Base-by-base conservation (phyloP, 352 stramenopile genomes). In the Thalassiosira hispida region DNA sequence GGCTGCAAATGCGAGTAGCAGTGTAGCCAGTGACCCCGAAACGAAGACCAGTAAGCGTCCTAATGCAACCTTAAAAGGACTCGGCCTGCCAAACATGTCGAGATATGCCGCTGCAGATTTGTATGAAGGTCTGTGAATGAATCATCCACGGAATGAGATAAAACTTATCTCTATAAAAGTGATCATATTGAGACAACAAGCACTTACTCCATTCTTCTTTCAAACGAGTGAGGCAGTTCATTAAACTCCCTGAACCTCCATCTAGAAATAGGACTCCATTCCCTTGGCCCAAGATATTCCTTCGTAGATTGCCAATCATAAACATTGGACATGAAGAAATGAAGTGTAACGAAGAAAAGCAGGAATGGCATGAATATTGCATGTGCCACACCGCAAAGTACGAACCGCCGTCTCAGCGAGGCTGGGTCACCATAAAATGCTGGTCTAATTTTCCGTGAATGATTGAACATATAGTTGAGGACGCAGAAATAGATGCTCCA, bases 191-290 rank as follows among this genome's bases (percentile, higher is more conserved):
- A 38, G 14, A 60, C n/a, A 18, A 7, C 55, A 18, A 29, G 23
- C 3, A 73, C 64, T 64, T 29, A 67, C 56, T 90, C 92, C 65
- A 99, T 94, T 23, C 97, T 93, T n/a, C 92, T 89, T 69, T 98
- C 96, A 70, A 98, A 96, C 35, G 96, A 84, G 74, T 99, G 97
- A n/a, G 96, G 95, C 0, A 99, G 84, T 78, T 99, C 97, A 85
- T 99, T 99, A 89, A 98, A 98, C 88, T 99, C 97, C 52, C 97
- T 92, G 79, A 98, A 98, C 29, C 44, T 91, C 88, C 88, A 93
- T 64, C 59, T 71, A 25, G 66, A 60, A 40, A 86, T 25, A 1
- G 22, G 38, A 31, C 40, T 73, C 63, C 71, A 85, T 40, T 83
- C 74, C 40, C 96, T 93, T 25, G 97, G 96, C 6, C 96, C 97